These are phyloP conservation scores for Pythium graminicola DNA, from an alignment of 352 stramenopile species.

Conservation along the genomic window DNA sequence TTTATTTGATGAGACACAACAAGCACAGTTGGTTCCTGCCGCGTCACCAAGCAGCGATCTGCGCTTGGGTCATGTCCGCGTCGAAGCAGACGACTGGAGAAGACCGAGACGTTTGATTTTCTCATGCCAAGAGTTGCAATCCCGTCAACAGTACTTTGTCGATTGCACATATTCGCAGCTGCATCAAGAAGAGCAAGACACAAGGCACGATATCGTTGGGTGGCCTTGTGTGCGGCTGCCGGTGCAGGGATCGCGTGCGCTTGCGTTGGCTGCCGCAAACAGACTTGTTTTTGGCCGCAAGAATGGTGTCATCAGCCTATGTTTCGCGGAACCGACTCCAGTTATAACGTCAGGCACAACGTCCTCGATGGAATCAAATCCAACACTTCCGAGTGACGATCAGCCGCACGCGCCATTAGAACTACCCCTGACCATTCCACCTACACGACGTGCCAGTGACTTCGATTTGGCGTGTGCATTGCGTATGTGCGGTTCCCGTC, in stretches of 20 bases:
- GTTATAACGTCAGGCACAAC: too few relatives aligned
- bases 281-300: conserved; percentile 8
- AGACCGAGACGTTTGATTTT: conserved; percentile 42
- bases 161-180: conserved; percentile 42
- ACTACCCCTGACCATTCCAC: too few relatives aligned
- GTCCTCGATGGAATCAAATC: too few relatives aligned
- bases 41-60: conserved; percentile 12
- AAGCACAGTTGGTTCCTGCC: not conserved
- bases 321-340: not conserved
- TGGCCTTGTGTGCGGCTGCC: conserved; percentile 7
- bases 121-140: conserved; percentile 43
- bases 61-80: conserved; percentile 29
- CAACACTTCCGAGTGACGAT: too few relatives aligned
- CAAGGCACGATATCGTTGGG: not conserved
- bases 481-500: conserved; percentile 12
- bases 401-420: too few relatives aligned
- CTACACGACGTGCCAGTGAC: not conserved
- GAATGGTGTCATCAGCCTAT: conserved; percentile 7
- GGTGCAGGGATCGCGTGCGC: conserved; percentile 2
- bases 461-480: conserved; percentile 9
- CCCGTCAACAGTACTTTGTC: conserved; percentile 35
- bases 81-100: conserved; percentile 38
- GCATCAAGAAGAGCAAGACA: not conserved
- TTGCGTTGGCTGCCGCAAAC: conserved; percentile 2
- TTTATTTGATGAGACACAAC: conserved; percentile 11